Percentiles rank a stretch among this genome's conserved stretches.
These are phyloP conservation scores for Colletotrichum spinosum DNA, from an alignment of 2,329 filamentous ascomycete genomes.

Conservation along the genomic window DNA sequence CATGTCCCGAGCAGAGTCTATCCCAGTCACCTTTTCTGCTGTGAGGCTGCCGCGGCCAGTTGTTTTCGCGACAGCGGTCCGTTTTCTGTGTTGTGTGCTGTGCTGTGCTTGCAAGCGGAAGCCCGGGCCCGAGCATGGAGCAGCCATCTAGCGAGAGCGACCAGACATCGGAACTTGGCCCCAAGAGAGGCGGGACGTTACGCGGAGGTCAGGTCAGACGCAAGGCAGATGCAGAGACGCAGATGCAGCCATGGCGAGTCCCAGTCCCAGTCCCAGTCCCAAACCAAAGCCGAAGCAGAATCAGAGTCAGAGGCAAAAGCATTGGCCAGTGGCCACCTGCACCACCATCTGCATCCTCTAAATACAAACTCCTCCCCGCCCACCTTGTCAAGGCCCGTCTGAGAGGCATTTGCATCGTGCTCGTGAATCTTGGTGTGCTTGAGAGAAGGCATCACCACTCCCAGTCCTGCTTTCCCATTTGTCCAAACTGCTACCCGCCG, in stretches of 20 bases:
- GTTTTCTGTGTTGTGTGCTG: not conserved
- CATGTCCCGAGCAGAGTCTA: slow-evolving; percentile 1
- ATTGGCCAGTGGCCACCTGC: slow-evolving; percentile 34
- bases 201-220: slow-evolving; percentile 8
- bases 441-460: slow-evolving; percentile 7
- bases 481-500: slow-evolving; percentile 6
- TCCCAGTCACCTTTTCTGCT: slow-evolving; percentile 8
- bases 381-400: no score
- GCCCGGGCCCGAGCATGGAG: slow-evolving; percentile 18
- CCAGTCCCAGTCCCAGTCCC: no score
- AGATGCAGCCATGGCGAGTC: slow-evolving; percentile 27
- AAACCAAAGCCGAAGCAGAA: no score
- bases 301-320: slow-evolving; percentile 1
- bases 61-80: slow-evolving; percentile 19
- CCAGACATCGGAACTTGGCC: slow-evolving; percentile 11
- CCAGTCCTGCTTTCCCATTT: slow-evolving; percentile 24
- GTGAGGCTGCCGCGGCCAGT: slow-evolving; percentile 26
- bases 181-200: slow-evolving; percentile 24
- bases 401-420: not conserved
- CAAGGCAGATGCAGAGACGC: not conserved
- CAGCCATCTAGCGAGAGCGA: slow-evolving; percentile 19
- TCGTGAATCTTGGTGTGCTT: not conserved
- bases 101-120: slow-evolving; percentile 12
- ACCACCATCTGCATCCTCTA: slow-evolving; percentile 24
- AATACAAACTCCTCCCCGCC: slow-evolving; percentile 18